Evolutionary conservation across 2,329 filamentous ascomycete species (phyloP).

Genomic region (Trichoderma atrobrunneum): DNA sequence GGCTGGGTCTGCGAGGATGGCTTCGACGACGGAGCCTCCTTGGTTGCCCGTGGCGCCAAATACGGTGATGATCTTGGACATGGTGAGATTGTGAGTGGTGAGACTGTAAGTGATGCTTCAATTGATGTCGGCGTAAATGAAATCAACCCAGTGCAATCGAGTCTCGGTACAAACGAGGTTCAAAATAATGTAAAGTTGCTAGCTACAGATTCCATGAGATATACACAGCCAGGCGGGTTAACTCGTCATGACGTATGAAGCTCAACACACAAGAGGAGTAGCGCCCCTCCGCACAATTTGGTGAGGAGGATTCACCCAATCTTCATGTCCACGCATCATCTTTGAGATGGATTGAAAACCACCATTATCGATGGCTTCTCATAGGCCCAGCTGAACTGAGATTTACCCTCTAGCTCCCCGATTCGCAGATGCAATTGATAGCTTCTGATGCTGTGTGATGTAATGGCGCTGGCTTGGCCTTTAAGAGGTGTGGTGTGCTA

Average conservation of each 20-base stretch:
- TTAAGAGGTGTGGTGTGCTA: neutral
- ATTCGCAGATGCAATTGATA: neutral
- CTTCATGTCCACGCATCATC: neutral
- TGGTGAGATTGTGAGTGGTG: conserved; percentile 19
- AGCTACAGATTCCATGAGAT: neutral
- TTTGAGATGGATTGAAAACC: neutral
- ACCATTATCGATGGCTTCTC: neutral
- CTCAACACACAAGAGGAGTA: neutral
- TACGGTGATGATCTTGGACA: conserved; percentile 43
- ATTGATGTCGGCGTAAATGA: neutral
- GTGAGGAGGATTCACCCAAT: neutral
- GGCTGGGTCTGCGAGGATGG: conserved; percentile 45
- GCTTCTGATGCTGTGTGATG: neutral
- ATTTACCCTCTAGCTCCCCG: neutral
- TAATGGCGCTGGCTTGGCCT: neutral
- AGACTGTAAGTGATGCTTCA: neutral
- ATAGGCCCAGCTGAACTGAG: neutral
- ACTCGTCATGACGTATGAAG: conserved; percentile 8
- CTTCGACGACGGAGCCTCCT: conserved; percentile 45
- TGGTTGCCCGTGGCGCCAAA: conserved; percentile 51
- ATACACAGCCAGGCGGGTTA: neutral
- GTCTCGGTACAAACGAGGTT: neutral
- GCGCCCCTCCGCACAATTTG: neutral
- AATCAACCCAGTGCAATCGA: neutral
- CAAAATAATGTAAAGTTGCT: neutral